Evolutionary conservation across 768 basidiomycete species (phyloP), one percentile per base, ranked within the genome.

Genomic region (Naganishia vishniacii): DNA sequence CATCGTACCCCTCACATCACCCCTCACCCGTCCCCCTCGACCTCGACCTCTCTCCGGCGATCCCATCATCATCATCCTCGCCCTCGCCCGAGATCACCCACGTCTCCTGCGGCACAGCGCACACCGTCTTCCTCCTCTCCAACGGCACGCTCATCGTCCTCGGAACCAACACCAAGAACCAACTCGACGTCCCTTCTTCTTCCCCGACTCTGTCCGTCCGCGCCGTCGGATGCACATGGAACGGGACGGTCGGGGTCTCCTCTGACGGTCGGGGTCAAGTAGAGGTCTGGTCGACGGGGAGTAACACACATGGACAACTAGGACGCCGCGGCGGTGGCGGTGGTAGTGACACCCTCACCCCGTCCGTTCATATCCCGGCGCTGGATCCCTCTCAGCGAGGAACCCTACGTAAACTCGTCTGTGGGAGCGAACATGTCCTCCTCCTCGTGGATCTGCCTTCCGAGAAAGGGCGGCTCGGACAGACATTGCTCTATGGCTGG

Each of bases 401-500:
- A 37, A 23, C 28, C 7, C 11, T 68, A 31, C 9, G 25, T 5
- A 64, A 66, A 32, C 65, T 93, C 15, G 83, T 82, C 0, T 88
- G 87, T 62, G 91, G 92, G 20, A 90, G 88, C 69, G 93, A 97
- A 75, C 92, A 97, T 76, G 83, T 89, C 3, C 77, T 95, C 9
- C 70, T 76, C 2, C 3, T 63, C 12, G 31, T 32, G 4, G n/a
- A 37, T n/a, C 37, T 25, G 26, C 45, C 26, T 15, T 46, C 48
- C 5, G 65, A 18, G 5, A 67, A 59, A 8, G 65, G 69, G 0
- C 12, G 37, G 4, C 20, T 20, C 3, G 82, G 83, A 67, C 82
- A n/a, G n/a, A n/a, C n/a, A n/a, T n/a, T n/a, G n/a, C n/a, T 92
- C 0, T 88, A 85, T 84, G 88, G 84, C 0, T 95, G 93, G 89